phyloP scores from a whole-genome alignment of 1,139 yeast species.

The Wickerhamiella pararugosa region DNA sequence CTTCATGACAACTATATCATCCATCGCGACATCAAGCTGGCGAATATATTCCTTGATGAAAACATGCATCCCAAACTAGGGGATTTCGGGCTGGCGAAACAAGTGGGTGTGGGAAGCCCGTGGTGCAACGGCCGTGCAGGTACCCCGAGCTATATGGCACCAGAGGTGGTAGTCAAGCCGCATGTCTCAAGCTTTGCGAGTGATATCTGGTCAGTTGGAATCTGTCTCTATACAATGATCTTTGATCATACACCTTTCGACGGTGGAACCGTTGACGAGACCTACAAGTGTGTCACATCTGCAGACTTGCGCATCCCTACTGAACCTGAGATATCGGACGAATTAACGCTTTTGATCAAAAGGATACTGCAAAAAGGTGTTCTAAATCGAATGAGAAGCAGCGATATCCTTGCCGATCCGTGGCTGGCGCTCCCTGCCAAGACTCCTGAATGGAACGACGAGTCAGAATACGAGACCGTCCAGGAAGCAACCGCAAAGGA shows the following conservation, averaged over 20 bases:
- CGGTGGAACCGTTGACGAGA: constrained; percentile 79
- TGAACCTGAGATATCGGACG: too few species aligned
- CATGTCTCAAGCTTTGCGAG: constrained; percentile 87
- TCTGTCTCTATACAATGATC: constrained; percentile 79
- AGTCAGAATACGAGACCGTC: too few species aligned
- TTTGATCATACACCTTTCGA: constrained; percentile 94
- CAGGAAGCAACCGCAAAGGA: too few species aligned
- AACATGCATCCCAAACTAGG: constrained; percentile 86
- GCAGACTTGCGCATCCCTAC: too few species aligned
- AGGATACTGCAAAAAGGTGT: too few species aligned
- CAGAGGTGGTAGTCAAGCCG: constrained; percentile 73
- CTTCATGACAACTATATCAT: constrained; percentile 82
- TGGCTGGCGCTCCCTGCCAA: too few species aligned
- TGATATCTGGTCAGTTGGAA: constrained; percentile 94
- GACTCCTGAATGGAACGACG: too few species aligned
- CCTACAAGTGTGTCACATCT: constrained; percentile 37
- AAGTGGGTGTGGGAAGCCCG: constrained; percentile 51
- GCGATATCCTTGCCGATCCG: too few species aligned
- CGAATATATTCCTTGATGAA: constrained; percentile 84
- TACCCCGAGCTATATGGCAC: constrained; percentile 97
- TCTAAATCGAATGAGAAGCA: too few species aligned
- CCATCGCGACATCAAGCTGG: constrained; percentile 86
- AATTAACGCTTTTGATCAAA: too few species aligned
- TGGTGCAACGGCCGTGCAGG: constrained; percentile 87
- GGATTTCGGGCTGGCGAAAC: constrained; percentile 90